phyloP scores from a whole-genome alignment of 208 protist species.

The Leishmania gerbilli region DNA sequence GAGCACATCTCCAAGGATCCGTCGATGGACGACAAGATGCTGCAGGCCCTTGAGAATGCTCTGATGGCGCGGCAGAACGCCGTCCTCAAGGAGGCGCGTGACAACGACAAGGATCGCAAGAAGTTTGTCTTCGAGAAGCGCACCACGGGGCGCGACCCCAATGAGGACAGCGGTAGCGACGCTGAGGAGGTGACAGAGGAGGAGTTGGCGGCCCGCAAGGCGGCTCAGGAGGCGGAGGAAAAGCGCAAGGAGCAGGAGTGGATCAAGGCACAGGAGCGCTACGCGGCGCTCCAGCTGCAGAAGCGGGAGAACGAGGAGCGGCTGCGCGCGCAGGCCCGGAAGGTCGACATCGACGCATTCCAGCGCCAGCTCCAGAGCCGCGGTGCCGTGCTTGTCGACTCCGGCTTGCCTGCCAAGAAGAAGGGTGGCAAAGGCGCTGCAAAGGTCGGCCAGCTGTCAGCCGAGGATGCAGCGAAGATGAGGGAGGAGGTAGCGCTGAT shows the following conservation, averaged over 20 bases:
- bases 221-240: conserved; percentile 41
- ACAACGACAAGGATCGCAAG: conserved; percentile 62
- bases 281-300: conserved; percentile 55
- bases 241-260: conserved; percentile 48
- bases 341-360: conserved; percentile 64
- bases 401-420: conserved; percentile 36
- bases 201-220: conserved; percentile 33
- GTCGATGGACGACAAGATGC: conserved; percentile 39
- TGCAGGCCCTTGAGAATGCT: conserved; percentile 43
- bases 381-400: conserved; percentile 69
- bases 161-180: conserved; percentile 55
- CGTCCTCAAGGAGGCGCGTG: conserved; percentile 66
- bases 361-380: conserved; percentile 58
- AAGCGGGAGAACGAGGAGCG: conserved; percentile 61
- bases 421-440: conserved; percentile 50
- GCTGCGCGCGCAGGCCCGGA: conserved; percentile 49
- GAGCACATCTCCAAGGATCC: conserved; percentile 39
- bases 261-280: conserved; percentile 46
- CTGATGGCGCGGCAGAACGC: conserved; percentile 57
- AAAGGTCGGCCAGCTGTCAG: conserved; percentile 45
- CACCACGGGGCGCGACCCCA: conserved; percentile 40
- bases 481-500: conserved; percentile 51
- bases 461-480: conserved; percentile 59
- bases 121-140: conserved; percentile 50
- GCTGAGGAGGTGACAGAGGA: conserved; percentile 41